Percentiles rank a stretch among this genome's conserved stretches.
phyloP scores from a whole-genome alignment of 768 basidiomycete genomes.

The Lactarius pseudohatsudake region DNA sequence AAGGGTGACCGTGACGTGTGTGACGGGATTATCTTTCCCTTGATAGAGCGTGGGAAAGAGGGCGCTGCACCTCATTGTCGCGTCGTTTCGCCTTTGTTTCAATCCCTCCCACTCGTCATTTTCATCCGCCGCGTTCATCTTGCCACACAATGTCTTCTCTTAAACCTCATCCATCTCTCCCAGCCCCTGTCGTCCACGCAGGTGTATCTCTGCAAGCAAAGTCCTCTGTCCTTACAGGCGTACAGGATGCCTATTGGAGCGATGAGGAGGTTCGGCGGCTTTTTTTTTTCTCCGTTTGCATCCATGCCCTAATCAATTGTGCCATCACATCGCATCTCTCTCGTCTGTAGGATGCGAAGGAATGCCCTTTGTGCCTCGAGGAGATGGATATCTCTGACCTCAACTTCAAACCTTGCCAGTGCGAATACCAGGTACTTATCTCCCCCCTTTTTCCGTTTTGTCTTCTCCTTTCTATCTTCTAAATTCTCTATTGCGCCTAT shows the following conservation, averaged over 20 bases:
- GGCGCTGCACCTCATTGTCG: conserved; percentile 29
- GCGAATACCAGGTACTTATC: conserved; percentile 86
- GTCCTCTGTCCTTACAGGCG: conserved; percentile 82
- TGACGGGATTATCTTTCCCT: conserved; percentile 1
- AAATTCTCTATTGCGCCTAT: conserved; percentile 1
- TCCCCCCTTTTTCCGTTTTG: not conserved
- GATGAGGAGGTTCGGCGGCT: conserved; percentile 70
- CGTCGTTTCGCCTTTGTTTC: conserved; percentile 18
- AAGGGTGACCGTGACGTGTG: not conserved
- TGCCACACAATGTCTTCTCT: conserved; percentile 46
- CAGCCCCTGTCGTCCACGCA: conserved; percentile 71
- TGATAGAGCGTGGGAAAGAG: conserved; percentile 16
- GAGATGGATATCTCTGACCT: conserved; percentile 99
- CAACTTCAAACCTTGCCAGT: conserved; percentile 98
- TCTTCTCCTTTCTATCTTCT: conserved; percentile 24
- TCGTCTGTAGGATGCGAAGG: conserved; percentile 80
- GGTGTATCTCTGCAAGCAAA: conserved; percentile 74
- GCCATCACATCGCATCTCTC: conserved; percentile 15
- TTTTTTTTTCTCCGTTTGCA: conserved; percentile 32
- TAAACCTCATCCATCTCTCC: conserved; percentile 63
- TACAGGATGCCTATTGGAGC: conserved; percentile 97
- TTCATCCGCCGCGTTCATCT: conserved; percentile 10
- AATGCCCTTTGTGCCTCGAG: conserved; percentile 97
- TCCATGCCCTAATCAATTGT: not conserved
- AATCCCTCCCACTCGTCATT: not conserved